Evolutionary conservation across 2,329 filamentous ascomycete genomes (phyloP), one percentile per base, ranked within the genome.

Genomic region (Botrytis fragariae): DNA sequence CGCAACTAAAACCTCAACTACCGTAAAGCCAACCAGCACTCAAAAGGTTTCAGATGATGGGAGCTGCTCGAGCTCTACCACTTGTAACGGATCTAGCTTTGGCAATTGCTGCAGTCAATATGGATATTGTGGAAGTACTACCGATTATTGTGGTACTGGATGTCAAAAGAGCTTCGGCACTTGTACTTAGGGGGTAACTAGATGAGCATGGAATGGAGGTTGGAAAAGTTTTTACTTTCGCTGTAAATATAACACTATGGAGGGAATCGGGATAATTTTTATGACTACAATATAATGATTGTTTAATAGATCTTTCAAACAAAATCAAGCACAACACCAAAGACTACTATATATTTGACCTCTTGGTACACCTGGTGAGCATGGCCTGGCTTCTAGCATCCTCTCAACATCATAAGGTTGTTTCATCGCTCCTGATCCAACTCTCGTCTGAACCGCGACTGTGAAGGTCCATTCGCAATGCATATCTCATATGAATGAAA

Each of bases 91-190:
- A 6, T 72, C 68, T 22, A 73, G 57, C 10, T 77, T 63, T 45
- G 76, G 76, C 10, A 75, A 73, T n/a, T 77, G 76, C 39, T 77
- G 76, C 61, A 74, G 71, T 20, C 63, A 74, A 37, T 62, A 74
- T 60, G 70, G 73, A 18, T 76, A 72, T 29, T 72, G 71, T 60
- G 71, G 71, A 48, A 72, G 71, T 42, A 69, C 39, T 29, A 37
- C 71, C 48, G 51, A 59, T 25, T 72, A 72, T 62, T 73, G 72
- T 48, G 60, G 60, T 20, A 71, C 32, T 39, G 69, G 69, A n/a
- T 73, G 72, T 20, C 60, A 71, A 60, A 51, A 61, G 22, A 39
- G 20, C 8, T 73, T 65, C 48, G 72, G 72, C 18, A 71, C 60
- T 29, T 73, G 72, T 42, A 59, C 45, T 20, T 72, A 48, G n/a